Conservation (phyloP, 306 rosid species). For the Prunus mira region DNA sequence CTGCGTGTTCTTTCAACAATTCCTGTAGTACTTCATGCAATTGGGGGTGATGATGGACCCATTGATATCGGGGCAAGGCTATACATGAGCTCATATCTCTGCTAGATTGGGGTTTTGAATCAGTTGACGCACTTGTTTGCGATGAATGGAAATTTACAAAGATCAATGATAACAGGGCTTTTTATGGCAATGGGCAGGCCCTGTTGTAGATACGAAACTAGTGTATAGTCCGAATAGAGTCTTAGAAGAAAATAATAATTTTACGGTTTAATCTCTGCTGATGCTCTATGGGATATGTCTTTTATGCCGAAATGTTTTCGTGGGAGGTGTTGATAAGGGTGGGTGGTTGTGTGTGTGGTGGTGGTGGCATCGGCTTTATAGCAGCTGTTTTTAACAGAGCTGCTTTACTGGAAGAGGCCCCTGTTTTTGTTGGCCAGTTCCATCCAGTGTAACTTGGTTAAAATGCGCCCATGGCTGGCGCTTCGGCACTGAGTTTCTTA, state of each 20-base stretch:
- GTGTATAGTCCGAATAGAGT: slow-evolving; percentile 37
- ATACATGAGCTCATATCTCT: slow-evolving; percentile 70
- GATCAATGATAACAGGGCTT: slow-evolving; percentile 9
- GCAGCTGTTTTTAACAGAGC: slow-evolving; percentile 40
- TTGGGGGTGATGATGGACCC: slow-evolving; percentile 87
- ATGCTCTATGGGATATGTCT: slow-evolving; percentile 28
- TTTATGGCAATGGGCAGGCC: background rate
- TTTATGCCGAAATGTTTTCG: slow-evolving; percentile 21
- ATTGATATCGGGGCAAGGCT: slow-evolving; percentile 74
- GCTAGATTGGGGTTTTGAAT: slow-evolving; percentile 29
- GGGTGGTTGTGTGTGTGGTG: slow-evolving; percentile 22
- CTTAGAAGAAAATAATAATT: slow-evolving; percentile 23
- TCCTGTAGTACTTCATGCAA: slow-evolving; percentile 76
- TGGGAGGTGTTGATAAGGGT: slow-evolving; percentile 32
- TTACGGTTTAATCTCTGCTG: slow-evolving; percentile 19
- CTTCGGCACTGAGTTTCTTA: slow-evolving; percentile 13
- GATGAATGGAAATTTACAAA: slow-evolving; percentile 2
- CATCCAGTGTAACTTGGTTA: slow-evolving; percentile 27
- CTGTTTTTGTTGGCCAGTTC: slow-evolving; percentile 61
- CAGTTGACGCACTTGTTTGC: slow-evolving; percentile 2
- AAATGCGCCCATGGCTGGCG: background rate
- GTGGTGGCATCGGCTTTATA: slow-evolving; percentile 24
- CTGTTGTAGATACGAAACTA: slow-evolving; percentile 30
- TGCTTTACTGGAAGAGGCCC: slow-evolving; percentile 54
- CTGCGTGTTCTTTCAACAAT: slow-evolving; percentile 60